A percentile compares a stretch with the other conserved stretches of the same genome.
phyloP scores from a whole-genome alignment of 2,329 filamentous ascomycete species.

The Venturia oleaginea region DNA sequence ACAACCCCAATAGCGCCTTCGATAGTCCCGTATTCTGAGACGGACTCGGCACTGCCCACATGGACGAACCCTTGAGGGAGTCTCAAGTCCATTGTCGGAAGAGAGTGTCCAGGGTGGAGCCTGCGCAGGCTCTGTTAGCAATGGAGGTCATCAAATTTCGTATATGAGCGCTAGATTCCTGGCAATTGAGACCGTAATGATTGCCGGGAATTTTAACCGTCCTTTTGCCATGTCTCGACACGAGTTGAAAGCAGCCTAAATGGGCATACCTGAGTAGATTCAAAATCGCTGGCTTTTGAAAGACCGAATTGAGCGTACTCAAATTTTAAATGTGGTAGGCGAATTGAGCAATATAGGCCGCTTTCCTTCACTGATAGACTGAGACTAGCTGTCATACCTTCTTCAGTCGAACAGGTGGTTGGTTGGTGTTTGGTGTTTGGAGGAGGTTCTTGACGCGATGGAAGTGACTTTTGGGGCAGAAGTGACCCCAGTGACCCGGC shows the following conservation, averaged over 20 bases:
- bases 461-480: neutral
- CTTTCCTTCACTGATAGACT: no score
- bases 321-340: no score
- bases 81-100: constrained; percentile 10
- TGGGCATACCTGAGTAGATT: no score
- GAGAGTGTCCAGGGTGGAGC: constrained; percentile 13
- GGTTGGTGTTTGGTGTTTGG: neutral
- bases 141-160: neutral
- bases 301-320: no score
- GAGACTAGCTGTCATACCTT: neutral
- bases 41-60: constrained; percentile 38
- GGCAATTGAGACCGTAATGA: neutral
- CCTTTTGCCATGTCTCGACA: neutral
- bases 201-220: neutral
- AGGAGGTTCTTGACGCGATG: neutral
- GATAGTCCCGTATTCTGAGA: constrained; percentile 16
- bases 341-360: no score
- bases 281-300: no score
- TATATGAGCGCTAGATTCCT: neutral
- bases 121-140: neutral
- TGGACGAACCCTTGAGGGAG: constrained; percentile 37
- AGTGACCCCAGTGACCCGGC: neutral
- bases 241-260: no score
- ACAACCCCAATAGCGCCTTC: constrained; percentile 63
- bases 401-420: neutral